Evolutionary conservation across 352 stramenopile genomes (phyloP).

Genomic region (Pseudoperonospora humuli): DNA sequence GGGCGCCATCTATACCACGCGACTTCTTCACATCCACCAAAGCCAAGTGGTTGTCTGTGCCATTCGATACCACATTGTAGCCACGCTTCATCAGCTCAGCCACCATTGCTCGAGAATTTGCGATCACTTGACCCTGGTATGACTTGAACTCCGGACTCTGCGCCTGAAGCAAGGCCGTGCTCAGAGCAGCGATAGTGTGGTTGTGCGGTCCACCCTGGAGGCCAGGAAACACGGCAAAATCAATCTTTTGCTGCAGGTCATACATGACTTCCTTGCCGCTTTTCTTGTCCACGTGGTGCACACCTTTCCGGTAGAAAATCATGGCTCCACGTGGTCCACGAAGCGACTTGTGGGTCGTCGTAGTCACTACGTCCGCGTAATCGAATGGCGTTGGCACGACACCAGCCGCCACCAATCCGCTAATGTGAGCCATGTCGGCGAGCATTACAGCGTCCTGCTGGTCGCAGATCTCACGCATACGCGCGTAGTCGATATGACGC

Average conservation of each 20-base stretch:
- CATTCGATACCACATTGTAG: slow-evolving; percentile 96
- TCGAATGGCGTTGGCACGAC: slow-evolving; percentile 97
- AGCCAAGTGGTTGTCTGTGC: slow-evolving; percentile 98
- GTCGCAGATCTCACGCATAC: slow-evolving; percentile 94
- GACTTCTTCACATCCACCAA: slow-evolving; percentile 96
- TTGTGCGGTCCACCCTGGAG: slow-evolving; percentile 99
- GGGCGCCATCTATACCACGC: slow-evolving; percentile 89
- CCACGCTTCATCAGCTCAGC: slow-evolving; percentile 84
- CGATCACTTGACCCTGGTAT: slow-evolving; percentile 95
- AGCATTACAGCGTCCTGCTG: slow-evolving; percentile 94
- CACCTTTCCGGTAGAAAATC: slow-evolving; percentile 99
- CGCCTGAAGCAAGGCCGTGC: slow-evolving; percentile 95
- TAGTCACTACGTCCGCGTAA: slow-evolving; percentile 98
- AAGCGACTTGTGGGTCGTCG: slow-evolving; percentile 99
- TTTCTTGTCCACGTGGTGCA: slow-evolving; percentile 93
- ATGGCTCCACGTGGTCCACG: slow-evolving; percentile 97
- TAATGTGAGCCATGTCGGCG: slow-evolving; percentile 99
- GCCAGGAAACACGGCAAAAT: slow-evolving; percentile 98
- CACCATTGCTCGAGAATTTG: slow-evolving; percentile 88
- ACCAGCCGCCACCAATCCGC: slow-evolving; percentile 92
- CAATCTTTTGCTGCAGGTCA: slow-evolving; percentile 97
- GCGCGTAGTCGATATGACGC: slow-evolving; percentile 97
- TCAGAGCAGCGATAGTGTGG: slow-evolving; percentile 98
- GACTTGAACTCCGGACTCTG: slow-evolving; percentile 93
- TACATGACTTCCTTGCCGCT: slow-evolving; percentile 84